These are phyloP conservation scores for Mikania micrantha DNA, from an alignment of 129 eudicot species.

Conservation along the genomic window DNA sequence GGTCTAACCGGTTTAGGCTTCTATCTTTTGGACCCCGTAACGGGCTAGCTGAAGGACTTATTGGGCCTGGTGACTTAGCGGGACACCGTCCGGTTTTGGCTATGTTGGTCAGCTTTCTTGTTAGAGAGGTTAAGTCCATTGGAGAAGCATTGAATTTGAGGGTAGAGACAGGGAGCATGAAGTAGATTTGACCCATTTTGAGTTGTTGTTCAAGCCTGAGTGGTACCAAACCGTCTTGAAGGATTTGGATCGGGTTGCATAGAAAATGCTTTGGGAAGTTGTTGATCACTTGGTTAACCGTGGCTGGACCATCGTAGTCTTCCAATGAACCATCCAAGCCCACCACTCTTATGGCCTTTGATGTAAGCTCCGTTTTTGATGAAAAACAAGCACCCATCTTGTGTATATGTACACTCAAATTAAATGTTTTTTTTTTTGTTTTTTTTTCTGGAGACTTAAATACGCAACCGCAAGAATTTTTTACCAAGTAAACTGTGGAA, in stretches of 20 bases:
- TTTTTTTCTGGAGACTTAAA: too few species aligned
- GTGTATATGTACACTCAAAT: too few species aligned
- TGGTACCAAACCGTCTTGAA: conserved; percentile 30
- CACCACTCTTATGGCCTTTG: conserved; percentile 36
- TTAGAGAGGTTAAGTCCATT: conserved; percentile 36
- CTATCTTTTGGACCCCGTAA: neutral
- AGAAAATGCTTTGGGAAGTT: conserved; percentile 39
- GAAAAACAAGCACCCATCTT: conserved; percentile 31
- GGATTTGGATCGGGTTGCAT: conserved; percentile 47
- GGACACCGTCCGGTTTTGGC: conserved; percentile 28
- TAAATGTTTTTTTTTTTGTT: too few species aligned
- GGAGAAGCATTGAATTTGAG: conserved; percentile 37
- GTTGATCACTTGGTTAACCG: conserved; percentile 38
- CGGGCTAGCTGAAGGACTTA: conserved; percentile 18
- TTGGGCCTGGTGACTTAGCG: conserved; percentile 2
- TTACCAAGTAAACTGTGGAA: too few species aligned
- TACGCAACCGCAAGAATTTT: too few species aligned
- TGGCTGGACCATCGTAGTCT: conserved; percentile 38
- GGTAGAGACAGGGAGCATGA: conserved; percentile 44
- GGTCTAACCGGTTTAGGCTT: neutral
- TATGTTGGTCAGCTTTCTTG: conserved; percentile 35
- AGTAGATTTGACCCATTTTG: conserved; percentile 39
- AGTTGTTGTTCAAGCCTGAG: conserved; percentile 32
- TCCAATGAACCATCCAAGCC: conserved; percentile 47
- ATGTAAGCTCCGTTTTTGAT: neutral